Conservation (phyloP, 1,284 basidiomycete genomes). For the Apiotrichum akiyoshidainum region DNA sequence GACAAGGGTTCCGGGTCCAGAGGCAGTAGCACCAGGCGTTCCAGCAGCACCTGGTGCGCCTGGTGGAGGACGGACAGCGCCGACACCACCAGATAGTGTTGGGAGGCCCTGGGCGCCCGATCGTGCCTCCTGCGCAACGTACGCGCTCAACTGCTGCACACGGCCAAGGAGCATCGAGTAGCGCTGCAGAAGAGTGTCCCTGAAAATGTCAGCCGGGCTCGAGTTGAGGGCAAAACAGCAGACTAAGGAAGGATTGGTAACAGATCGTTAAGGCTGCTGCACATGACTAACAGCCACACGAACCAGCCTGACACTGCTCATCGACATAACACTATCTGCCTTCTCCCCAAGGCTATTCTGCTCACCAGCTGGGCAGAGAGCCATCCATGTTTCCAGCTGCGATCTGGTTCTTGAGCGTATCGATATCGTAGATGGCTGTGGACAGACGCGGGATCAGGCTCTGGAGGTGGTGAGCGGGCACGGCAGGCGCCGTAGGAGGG, state of each 20-base stretch:
- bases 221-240: not conserved
- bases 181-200: constrained; percentile 42
- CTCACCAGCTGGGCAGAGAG: constrained; percentile 43
- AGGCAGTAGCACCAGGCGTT: not conserved
- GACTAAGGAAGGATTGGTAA: not conserved
- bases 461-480: constrained; percentile 33
- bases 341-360: not conserved
- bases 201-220: constrained; percentile 7
- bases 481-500: constrained; percentile 28
- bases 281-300: no score
- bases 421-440: constrained; percentile 47
- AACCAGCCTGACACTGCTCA: not conserved
- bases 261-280: not conserved
- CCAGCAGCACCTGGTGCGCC: not conserved
- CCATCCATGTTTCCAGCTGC: constrained; percentile 34
- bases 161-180: constrained; percentile 42
- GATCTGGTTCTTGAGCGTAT: constrained; percentile 32
- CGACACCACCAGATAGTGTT: not conserved
- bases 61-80: not conserved
- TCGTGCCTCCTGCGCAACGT: constrained; percentile 23
- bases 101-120: not conserved
- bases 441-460: constrained; percentile 39
- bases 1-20: not conserved
- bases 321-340: no score
- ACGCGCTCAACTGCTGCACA: constrained; percentile 32